Conservation (phyloP, 805 yeast genomes). For the Myxozyma neglecta region DNA sequence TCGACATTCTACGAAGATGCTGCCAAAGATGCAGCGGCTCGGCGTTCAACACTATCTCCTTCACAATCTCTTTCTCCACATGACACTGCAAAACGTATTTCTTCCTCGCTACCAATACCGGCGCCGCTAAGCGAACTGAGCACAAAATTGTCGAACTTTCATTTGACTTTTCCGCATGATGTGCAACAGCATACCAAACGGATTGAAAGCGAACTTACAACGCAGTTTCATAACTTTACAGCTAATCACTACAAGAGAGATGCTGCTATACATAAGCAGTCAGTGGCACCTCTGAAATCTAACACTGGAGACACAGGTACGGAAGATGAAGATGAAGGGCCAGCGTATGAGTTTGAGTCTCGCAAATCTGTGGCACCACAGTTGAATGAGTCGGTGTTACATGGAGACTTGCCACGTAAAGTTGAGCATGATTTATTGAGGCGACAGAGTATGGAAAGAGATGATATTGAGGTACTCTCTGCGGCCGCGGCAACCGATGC, state of each 20-base stretch:
- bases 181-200: not conserved
- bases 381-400: not conserved
- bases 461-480: not conserved
- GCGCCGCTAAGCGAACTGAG: not conserved
- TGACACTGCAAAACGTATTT: not conserved
- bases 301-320: not conserved
- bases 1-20: conserved; percentile 22
- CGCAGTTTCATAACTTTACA: not conserved
- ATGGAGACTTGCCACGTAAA: not conserved
- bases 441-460: conserved; percentile 10
- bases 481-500: not conserved
- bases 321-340: conserved; percentile 1
- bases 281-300: not conserved
- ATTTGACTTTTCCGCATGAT: not conserved
- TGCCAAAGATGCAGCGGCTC: not conserved
- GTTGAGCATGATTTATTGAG: conserved; percentile 21
- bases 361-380: not conserved
- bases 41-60: not conserved
- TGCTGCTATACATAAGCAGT: not conserved
- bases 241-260: not conserved
- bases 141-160: not conserved
- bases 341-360: conserved; percentile 3
- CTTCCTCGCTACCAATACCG: not conserved
- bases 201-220: not conserved
- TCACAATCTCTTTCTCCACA: not conserved